A percentile compares a stretch with the other conserved stretches of the same genome.
Evolutionary conservation across 2,329 filamentous ascomycete genomes (phyloP).

Genomic region (Endoconidiophora polonica): DNA sequence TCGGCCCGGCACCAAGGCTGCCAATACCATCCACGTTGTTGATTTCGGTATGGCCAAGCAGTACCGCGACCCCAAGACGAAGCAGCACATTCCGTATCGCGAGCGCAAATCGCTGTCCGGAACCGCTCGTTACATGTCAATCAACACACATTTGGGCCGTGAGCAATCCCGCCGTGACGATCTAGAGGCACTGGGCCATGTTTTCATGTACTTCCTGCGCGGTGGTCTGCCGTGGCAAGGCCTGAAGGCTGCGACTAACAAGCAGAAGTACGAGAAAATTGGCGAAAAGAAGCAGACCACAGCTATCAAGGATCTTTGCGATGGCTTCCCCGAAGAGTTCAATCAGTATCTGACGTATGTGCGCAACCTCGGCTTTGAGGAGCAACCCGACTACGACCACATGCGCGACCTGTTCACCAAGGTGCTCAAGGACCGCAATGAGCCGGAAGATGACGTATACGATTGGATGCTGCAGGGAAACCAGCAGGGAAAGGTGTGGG

Average conservation of each 20-base stretch:
- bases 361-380: constrained; percentile 93
- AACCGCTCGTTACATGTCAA: constrained; percentile 97
- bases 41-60: constrained; percentile 99
- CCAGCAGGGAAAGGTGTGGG: constrained; percentile 66
- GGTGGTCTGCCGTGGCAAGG: constrained; percentile 57
- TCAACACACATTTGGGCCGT: constrained; percentile 93
- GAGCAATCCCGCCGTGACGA: constrained; percentile 95
- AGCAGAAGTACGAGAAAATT: constrained; percentile 99
- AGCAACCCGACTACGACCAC: constrained; percentile 97
- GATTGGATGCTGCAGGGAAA: constrained; percentile 93
- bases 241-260: constrained; percentile 56
- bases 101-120: constrained; percentile 94
- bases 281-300: constrained; percentile 99
- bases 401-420: constrained; percentile 92
- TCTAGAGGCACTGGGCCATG: constrained; percentile 68
- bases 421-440: constrained; percentile 82
- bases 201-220: constrained; percentile 61
- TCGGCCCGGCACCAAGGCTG: constrained; percentile 76
- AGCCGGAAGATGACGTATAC: constrained; percentile 95
- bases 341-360: constrained; percentile 96
- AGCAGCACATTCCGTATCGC: constrained; percentile 95
- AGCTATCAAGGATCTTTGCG: constrained; percentile 88
- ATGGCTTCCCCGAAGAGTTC: constrained; percentile 92
- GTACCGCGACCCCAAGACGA: constrained; percentile 95
- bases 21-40: constrained; percentile 95